Evolutionary conservation across 225 moss, liverwort and hornwort species (phyloP).

Genomic region (Lunularia cruciata): DNA sequence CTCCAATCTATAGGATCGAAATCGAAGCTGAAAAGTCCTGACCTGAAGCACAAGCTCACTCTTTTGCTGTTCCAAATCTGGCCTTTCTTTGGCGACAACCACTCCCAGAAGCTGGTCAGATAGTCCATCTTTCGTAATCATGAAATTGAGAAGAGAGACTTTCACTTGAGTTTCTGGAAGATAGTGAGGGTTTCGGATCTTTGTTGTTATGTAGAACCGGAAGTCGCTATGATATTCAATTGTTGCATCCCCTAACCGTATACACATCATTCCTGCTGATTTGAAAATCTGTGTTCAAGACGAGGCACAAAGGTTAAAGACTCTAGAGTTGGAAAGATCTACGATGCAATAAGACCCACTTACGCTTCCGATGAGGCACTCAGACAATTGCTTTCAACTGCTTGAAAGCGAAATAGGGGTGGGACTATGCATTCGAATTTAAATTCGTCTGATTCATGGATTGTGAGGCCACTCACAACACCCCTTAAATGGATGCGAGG

Average conservation of each 20-base stretch:
- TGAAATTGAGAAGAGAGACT: slow-evolving; percentile 85
- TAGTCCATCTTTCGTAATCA: slow-evolving; percentile 95
- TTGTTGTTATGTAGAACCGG: slow-evolving; percentile 81
- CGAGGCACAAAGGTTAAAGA: neutral
- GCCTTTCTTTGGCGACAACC: slow-evolving; percentile 84
- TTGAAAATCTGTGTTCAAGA: slow-evolving; percentile 65
- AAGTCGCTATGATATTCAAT: slow-evolving; percentile 81
- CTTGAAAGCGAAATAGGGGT: too few relatives aligned
- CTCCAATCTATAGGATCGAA: too few relatives aligned
- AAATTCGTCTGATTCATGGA: too few relatives aligned
- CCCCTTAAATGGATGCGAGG: too few relatives aligned
- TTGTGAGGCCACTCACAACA: too few relatives aligned
- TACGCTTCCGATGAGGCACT: too few relatives aligned
- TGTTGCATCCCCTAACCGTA: slow-evolving; percentile 70
- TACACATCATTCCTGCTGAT: slow-evolving; percentile 81
- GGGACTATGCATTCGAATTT: too few relatives aligned
- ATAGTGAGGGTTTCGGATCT: slow-evolving; percentile 89
- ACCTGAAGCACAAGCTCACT: slow-evolving; percentile 79
- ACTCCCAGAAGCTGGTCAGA: slow-evolving; percentile 87
- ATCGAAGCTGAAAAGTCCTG: neutral
- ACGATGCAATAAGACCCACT: too few relatives aligned
- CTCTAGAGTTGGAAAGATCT: too few relatives aligned
- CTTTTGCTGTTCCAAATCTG: slow-evolving; percentile 83
- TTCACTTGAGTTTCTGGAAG: slow-evolving; percentile 92
- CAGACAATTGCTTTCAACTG: too few relatives aligned